Conservation (phyloP, 768 basidiomycete genomes). For the Tephrocybe sp. region DNA sequence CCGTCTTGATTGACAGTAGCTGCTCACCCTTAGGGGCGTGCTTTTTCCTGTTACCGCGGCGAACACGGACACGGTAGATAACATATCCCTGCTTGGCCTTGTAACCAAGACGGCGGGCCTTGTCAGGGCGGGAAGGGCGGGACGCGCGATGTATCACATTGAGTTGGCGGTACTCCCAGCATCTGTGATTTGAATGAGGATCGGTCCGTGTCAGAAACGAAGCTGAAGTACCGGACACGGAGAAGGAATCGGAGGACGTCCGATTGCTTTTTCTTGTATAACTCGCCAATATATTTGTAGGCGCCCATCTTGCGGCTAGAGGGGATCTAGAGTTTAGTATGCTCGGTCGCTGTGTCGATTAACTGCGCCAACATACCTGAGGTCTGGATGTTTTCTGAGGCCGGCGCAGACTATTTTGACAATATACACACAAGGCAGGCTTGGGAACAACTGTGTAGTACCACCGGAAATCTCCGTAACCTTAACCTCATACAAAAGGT, state of each 20-base stretch:
- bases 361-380: constrained; percentile 29
- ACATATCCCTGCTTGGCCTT: constrained; percentile 99
- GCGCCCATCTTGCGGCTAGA: constrained; percentile 76
- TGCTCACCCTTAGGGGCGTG: constrained; percentile 89
- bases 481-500: background rate
- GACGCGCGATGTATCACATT: constrained; percentile 98
- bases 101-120: constrained; percentile 97
- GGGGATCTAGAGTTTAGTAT: constrained; percentile 9
- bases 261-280: constrained; percentile 98
- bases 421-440: constrained; percentile 21
- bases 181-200: constrained; percentile 42
- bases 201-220: background rate
- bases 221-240: constrained; percentile 79
- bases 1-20: too few relatives aligned
- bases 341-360: background rate
- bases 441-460: constrained; percentile 39
- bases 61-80: constrained; percentile 95
- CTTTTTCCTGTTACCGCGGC: constrained; percentile 99
- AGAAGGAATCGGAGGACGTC: constrained; percentile 97
- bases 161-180: constrained; percentile 99
- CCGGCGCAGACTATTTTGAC: constrained; percentile 25
- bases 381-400: constrained; percentile 39
- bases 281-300: constrained; percentile 95
- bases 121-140: constrained; percentile 97
- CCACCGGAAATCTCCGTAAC: constrained; percentile 33